Evolutionary conservation across 768 basidiomycete species (phyloP).

Genomic region (Dendrothele bispora): DNA sequence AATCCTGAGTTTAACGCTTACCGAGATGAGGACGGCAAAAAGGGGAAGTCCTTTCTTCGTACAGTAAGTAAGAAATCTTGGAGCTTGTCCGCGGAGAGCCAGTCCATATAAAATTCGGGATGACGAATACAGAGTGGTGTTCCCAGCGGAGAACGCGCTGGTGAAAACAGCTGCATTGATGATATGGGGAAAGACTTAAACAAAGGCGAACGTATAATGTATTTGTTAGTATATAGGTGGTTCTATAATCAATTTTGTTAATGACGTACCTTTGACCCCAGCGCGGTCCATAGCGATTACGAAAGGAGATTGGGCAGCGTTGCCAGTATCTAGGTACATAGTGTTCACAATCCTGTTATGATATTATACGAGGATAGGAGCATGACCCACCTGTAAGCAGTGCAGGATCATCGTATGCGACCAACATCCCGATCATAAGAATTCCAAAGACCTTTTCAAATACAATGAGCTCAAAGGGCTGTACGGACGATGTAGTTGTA

Average conservation of each 20-base stretch:
- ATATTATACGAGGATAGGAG: neutral
- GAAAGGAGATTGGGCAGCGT: slow-evolving; percentile 66
- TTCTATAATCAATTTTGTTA: too few relatives aligned
- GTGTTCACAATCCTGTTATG: neutral
- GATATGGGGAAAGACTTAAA: slow-evolving; percentile 37
- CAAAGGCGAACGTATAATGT: neutral
- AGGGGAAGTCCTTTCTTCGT: slow-evolving; percentile 22
- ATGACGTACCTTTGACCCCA: slow-evolving; percentile 64
- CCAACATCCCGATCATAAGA: slow-evolving; percentile 64
- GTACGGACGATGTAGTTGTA: too few relatives aligned
- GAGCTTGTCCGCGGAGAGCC: slow-evolving; percentile 20
- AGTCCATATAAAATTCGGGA: slow-evolving; percentile 21
- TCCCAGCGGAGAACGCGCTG: slow-evolving; percentile 48
- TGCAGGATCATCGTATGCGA: slow-evolving; percentile 55
- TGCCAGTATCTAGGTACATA: slow-evolving; percentile 18
- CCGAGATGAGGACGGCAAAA: too few relatives aligned
- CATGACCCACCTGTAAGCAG: slow-evolving; percentile 20
- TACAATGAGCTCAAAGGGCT: too few relatives aligned
- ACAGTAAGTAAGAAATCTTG: slow-evolving; percentile 12
- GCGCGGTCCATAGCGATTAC: slow-evolving; percentile 67
- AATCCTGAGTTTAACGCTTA: too few relatives aligned
- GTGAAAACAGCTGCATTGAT: slow-evolving; percentile 56
- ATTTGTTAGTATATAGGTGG: slow-evolving; percentile 9
- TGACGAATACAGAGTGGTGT: slow-evolving; percentile 38
- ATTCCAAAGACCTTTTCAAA: slow-evolving; percentile 39